Evolutionary conservation across 179 eudicot genomes (phyloP).

Genomic region (Spergularia azorica): DNA sequence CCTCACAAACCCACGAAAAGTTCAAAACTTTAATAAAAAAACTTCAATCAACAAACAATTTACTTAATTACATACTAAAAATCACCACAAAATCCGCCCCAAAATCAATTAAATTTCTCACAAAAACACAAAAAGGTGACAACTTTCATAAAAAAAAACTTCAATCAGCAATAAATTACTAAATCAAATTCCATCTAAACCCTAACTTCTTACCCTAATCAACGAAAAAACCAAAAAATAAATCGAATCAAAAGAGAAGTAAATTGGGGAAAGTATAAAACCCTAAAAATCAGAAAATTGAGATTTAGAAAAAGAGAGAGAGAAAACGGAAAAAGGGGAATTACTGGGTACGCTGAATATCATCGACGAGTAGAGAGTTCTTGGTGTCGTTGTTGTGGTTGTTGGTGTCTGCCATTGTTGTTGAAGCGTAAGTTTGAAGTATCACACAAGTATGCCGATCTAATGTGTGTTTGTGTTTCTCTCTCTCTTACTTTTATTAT

Average conservation of each 20-base stretch:
- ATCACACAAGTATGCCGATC: slow-evolving; percentile 1
- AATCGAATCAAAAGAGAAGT: not conserved
- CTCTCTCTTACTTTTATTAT: too few relatives aligned
- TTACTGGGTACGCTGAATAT: slow-evolving; percentile 39
- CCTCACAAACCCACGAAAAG: not conserved
- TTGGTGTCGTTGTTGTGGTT: not conserved
- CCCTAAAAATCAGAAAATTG: slow-evolving; percentile 16
- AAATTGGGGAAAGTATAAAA: slow-evolving; percentile 3
- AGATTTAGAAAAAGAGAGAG: not conserved
- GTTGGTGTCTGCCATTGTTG: not conserved
- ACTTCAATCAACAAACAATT: not conserved
- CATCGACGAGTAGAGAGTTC: slow-evolving; percentile 28
- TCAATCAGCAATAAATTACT: not conserved
- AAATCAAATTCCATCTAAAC: not conserved
- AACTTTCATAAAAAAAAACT: not conserved
- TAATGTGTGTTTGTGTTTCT: not conserved
- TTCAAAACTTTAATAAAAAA: not conserved
- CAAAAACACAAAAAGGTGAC: not conserved
- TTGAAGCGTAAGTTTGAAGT: not conserved
- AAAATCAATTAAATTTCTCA: slow-evolving; percentile 2
- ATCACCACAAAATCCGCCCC: not conserved
- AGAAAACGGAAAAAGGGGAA: not conserved
- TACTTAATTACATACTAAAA: not conserved
- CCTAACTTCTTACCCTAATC: not conserved
- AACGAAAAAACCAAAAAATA: not conserved